Base-by-base conservation (phyloP, 208 protist genomes). In the Acanthamoeba quina region DNA sequence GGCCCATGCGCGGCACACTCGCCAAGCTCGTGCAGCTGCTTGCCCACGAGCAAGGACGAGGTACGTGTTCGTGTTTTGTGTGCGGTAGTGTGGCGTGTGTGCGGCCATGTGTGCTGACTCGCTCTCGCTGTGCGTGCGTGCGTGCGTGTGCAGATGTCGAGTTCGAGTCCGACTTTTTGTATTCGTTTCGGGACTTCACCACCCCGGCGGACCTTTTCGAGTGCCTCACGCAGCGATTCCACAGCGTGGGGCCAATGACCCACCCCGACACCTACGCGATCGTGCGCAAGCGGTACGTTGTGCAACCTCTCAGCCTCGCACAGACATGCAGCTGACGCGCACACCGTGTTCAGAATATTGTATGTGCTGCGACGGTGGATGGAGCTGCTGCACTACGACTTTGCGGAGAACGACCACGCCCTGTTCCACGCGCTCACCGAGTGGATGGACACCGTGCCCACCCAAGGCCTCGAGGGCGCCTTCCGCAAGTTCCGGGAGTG, bases 111-210 rank as follows among this genome's bases (percentile, higher is more conserved):
- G 58, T 4, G 58, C 17, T 26, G 58, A 64, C 11, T 5, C 17
- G 58, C 58, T 15, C 17, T 15, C 58, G n/a, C n/a, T n/a, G n/a
- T n/a, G n/a, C n/a, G n/a, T n/a, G n/a, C n/a, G n/a, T n/a, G n/a
- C n/a, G n/a, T n/a, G n/a, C n/a, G n/a, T n/a, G n/a, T n/a, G 19
- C 58, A 89, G 80, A 89, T 29, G 80, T 89, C 34, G 80, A 89
- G 52, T 89, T 52, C 58, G 80, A 89, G 80, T n/a, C 80, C 29
- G 80, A 89, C 58, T 89, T 89, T 62, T 44, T 89, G 80, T 89
- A 68, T n/a, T 52, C 80, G 2, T 89, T 37, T 24, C 26, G 80
- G 58, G 80, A 89, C 80, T 89, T 89, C 58, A 89, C 80, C 47
- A 89, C 41, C 26, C 80, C 80, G 19, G 80, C 72, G 5, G 37